Percentiles rank a stretch among this genome's conserved stretches.
Conservation (phyloP, 495 filamentous ascomycete species). For the Friedmanniomyces endolithicus region DNA sequence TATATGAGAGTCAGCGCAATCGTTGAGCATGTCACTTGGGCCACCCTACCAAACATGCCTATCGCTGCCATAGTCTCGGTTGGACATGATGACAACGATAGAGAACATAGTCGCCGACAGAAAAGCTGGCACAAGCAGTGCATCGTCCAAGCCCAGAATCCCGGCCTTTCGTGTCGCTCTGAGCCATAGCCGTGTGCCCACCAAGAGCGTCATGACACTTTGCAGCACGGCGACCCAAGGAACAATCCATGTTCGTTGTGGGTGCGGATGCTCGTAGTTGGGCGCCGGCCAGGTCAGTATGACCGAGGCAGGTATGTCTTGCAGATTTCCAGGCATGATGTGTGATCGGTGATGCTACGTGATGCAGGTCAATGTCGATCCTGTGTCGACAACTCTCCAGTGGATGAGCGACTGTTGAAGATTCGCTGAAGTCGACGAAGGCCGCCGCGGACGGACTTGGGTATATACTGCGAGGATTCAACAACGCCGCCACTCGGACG, state of each 20-base stretch:
- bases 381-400: background rate
- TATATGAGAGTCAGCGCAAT: background rate
- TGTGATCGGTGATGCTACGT: background rate
- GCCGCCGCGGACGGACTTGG: too few relatives aligned
- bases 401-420: too few relatives aligned
- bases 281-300: slow-evolving; percentile 3
- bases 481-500: too few relatives aligned
- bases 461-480: too few relatives aligned
- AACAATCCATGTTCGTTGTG: slow-evolving; percentile 2
- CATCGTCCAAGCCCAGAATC: slow-evolving; percentile 3
- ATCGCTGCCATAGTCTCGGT: slow-evolving; percentile 17
- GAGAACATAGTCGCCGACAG: slow-evolving; percentile 4
- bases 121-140: background rate
- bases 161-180: background rate
- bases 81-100: background rate
- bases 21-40: background rate
- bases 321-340: slow-evolving; percentile 4
- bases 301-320: slow-evolving; percentile 3
- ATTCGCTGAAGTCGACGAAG: too few relatives aligned
- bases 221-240: background rate
- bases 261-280: background rate
- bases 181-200: slow-evolving; percentile 1
- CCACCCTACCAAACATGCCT: slow-evolving; percentile 22
- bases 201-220: background rate
- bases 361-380: background rate